These are phyloP conservation scores for Rutstroemia sp. DNA, from an alignment of 2,329 filamentous ascomycete species.

Conservation along the genomic window DNA sequence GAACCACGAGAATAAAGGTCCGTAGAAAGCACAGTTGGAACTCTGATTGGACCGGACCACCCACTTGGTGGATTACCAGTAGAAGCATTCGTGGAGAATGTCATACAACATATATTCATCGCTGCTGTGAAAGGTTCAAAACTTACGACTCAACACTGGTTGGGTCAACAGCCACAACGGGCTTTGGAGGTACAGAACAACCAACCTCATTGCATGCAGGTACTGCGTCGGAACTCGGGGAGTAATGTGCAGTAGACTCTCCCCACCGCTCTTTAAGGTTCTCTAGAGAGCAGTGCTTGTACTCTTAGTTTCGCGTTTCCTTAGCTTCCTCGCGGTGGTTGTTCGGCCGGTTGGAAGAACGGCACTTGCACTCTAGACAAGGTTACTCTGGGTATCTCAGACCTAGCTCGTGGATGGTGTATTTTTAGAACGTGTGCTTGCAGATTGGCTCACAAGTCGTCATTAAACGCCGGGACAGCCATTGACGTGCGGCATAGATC, in stretches of 20 bases:
- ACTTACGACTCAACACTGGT: neutral
- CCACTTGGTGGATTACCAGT: too few species aligned
- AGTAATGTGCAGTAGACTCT: neutral
- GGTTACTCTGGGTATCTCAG: too few species aligned
- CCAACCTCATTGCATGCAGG: constrained; percentile 2
- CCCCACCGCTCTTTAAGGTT: neutral
- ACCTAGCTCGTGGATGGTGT: too few species aligned
- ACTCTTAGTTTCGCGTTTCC: neutral
- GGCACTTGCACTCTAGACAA: neutral
- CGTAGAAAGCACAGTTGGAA: too few species aligned
- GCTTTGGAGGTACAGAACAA: neutral
- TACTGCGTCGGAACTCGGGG: neutral
- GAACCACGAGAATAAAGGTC: too few species aligned
- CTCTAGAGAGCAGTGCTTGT: too few species aligned
- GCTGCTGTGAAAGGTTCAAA: neutral
- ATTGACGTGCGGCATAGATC: too few species aligned
- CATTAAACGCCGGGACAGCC: too few species aligned
- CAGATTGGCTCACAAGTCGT: too few species aligned
- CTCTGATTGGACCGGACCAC: too few species aligned
- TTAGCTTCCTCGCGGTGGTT: neutral
- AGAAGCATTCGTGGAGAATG: neutral
- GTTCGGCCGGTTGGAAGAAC: neutral
- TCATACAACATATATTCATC: neutral
- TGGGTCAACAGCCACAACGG: neutral
- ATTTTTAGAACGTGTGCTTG: too few species aligned